Conservation (phyloP, 2,329 filamentous ascomycete genomes). For the Xylariaceae sp. region DNA sequence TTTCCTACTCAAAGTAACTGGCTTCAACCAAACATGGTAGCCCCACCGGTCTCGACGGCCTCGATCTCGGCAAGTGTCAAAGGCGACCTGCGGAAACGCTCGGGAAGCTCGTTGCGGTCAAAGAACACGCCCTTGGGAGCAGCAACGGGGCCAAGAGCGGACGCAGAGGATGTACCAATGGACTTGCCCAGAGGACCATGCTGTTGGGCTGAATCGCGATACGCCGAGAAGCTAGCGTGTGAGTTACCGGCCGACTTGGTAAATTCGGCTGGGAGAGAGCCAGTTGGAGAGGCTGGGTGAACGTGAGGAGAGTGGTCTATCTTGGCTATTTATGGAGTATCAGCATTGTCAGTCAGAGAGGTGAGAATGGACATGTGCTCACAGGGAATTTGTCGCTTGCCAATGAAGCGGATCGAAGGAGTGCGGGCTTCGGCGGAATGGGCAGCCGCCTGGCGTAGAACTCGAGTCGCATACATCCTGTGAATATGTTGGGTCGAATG, state of each 20-base stretch:
- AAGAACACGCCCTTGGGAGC: conserved; percentile 75
- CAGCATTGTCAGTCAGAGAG: conserved; percentile 8
- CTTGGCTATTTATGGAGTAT: conserved; percentile 46
- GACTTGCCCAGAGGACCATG: conserved; percentile 68
- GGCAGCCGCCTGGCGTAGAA: conserved; percentile 55
- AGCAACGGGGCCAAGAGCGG: conserved; percentile 67
- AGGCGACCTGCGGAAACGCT: conserved; percentile 71
- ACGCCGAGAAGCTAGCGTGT: conserved; percentile 66
- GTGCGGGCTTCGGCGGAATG: conserved; percentile 57
- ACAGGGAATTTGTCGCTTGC: conserved; percentile 58
- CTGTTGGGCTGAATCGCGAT: conserved; percentile 74
- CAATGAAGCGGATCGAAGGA: conserved; percentile 60
- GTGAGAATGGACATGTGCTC: conserved; percentile 23
- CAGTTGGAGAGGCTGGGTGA: conserved; percentile 67
- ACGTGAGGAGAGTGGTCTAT: conserved; percentile 70
- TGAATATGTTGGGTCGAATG: conserved; percentile 13
- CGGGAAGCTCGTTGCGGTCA: conserved; percentile 82
- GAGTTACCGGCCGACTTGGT: conserved; percentile 37
- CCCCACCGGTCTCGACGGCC: conserved; percentile 89
- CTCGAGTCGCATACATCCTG: conserved; percentile 54
- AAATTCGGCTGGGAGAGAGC: conserved; percentile 57
- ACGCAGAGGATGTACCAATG: conserved; percentile 53
- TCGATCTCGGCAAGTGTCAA: conserved; percentile 86
- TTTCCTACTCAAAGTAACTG: no score
- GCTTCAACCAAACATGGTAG: conserved; percentile 53